phyloP scores from a whole-genome alignment of 164 flowering plant species.

The Magnolia officinalis region DNA sequence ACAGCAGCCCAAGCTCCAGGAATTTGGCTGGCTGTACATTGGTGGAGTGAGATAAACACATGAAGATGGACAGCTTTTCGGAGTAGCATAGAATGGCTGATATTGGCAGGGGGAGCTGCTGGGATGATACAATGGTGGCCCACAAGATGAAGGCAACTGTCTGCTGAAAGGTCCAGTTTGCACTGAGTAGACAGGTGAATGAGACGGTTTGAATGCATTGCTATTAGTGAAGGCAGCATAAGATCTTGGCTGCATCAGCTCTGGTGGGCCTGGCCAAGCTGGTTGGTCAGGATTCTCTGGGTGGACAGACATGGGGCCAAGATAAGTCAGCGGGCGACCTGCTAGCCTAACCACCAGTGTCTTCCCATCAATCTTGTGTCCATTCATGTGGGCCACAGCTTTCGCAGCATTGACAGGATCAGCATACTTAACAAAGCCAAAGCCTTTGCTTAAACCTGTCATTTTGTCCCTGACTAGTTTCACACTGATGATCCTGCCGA shows the following conservation, averaged over 20 bases:
- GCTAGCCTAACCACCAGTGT: constrained; percentile 34
- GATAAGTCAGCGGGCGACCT: constrained; percentile 11
- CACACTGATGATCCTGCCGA: constrained; percentile 28
- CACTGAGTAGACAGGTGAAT: constrained; percentile 4
- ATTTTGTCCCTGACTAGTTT: constrained; percentile 33
- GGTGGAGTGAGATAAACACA: background rate
- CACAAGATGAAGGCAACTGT: constrained; percentile 4
- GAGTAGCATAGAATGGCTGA: constrained; percentile 5
- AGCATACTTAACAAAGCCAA: constrained; percentile 42
- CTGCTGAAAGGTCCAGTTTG: constrained; percentile 1
- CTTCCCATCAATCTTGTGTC: constrained; percentile 34
- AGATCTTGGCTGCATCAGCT: constrained; percentile 15
- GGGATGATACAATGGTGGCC: background rate
- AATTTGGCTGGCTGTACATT: background rate
- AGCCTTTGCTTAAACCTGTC: constrained; percentile 39
- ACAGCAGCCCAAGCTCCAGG: background rate
- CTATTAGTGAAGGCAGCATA: constrained; percentile 8
- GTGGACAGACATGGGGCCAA: background rate
- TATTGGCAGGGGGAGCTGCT: constrained; percentile 7
- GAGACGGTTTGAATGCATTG: constrained; percentile 9
- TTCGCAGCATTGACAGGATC: constrained; percentile 25
- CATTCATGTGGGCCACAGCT: constrained; percentile 35
- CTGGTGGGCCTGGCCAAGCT: constrained; percentile 23
- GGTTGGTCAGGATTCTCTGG: constrained; percentile 8
- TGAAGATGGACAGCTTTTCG: background rate